A percentile compares a stretch with the other conserved stretches of the same genome.
phyloP scores from a whole-genome alignment of 441 rosid genomes.

The Aquilaria agallochum region DNA sequence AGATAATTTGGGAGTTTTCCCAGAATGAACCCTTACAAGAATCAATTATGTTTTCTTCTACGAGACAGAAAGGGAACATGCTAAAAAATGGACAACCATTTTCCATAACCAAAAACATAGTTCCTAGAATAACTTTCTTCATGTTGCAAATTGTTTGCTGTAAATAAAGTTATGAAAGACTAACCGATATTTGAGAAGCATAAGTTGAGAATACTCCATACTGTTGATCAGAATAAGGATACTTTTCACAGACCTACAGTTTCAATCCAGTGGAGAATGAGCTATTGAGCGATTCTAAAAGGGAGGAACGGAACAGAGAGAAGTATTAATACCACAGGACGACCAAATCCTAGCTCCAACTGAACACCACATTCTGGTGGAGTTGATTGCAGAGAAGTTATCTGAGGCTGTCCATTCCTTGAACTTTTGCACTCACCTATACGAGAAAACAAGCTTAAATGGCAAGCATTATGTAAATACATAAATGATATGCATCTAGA shows the following conservation, averaged over 20 bases:
- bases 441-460: slow-evolving; percentile 11
- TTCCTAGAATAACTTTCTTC: not conserved
- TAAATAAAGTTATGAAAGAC: slow-evolving; percentile 14
- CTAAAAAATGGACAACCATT: not conserved
- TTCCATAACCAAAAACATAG: not conserved
- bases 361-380: slow-evolving; percentile 37
- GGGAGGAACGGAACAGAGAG: not conserved
- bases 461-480: slow-evolving; percentile 12
- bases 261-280: slow-evolving; percentile 8
- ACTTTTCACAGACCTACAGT: slow-evolving; percentile 56
- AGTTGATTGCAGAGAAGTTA: slow-evolving; percentile 40
- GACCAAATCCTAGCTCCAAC: slow-evolving; percentile 65
- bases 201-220: slow-evolving; percentile 68
- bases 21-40: slow-evolving; percentile 7
- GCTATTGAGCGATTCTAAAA: not conserved
- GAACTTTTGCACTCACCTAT: slow-evolving; percentile 58
- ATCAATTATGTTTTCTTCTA: not conserved
- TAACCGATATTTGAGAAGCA: slow-evolving; percentile 62
- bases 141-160: not conserved
- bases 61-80: not conserved
- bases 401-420: slow-evolving; percentile 37
- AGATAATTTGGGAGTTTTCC: too few relatives aligned
- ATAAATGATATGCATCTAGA: not conserved
- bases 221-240: slow-evolving; percentile 58
- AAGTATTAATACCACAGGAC: slow-evolving; percentile 42